These are phyloP conservation scores for Fusarium domesticum DNA, from an alignment of 2,329 filamentous ascomycete species.

Conservation along the genomic window DNA sequence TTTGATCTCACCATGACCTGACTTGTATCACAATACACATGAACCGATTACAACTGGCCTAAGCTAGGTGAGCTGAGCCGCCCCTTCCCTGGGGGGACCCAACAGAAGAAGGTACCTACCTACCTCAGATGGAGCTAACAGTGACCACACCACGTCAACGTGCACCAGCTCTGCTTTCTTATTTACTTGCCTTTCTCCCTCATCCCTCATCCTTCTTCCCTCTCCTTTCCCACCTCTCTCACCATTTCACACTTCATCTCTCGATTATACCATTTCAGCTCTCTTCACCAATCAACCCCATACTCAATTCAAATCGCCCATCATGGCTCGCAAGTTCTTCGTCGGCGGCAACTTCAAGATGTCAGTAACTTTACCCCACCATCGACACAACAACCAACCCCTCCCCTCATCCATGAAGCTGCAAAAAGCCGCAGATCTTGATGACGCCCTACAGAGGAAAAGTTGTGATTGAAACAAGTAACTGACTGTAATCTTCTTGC, in stretches of 20 bases:
- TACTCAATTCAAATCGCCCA: conserved; percentile 41
- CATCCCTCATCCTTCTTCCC: conserved; percentile 8
- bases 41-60: conserved; percentile 14
- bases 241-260: not conserved
- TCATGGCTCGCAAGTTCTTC: conserved; percentile 93
- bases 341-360: conserved; percentile 99
- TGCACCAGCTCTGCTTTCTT: conserved; percentile 3
- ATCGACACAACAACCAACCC: conserved; percentile 16
- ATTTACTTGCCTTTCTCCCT: conserved; percentile 4
- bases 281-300: conserved; percentile 4
- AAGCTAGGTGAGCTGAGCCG: conserved; percentile 13
- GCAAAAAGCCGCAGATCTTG: conserved; percentile 31
- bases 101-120: too few relatives aligned
- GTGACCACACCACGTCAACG: not conserved
- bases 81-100: too few relatives aligned
- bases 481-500: conserved; percentile 11
- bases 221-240: conserved; percentile 5
- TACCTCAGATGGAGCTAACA: not conserved
- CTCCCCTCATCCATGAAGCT: conserved; percentile 16
- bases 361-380: conserved; percentile 50
- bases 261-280: not conserved
- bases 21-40: too few relatives aligned
- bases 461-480: conserved; percentile 1
- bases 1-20: too few relatives aligned
- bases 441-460: too few relatives aligned